Percentiles rank a stretch among this genome's conserved stretches.
Conservation (phyloP, 2,329 filamentous ascomycete genomes). For the Neonectria punicea region DNA sequence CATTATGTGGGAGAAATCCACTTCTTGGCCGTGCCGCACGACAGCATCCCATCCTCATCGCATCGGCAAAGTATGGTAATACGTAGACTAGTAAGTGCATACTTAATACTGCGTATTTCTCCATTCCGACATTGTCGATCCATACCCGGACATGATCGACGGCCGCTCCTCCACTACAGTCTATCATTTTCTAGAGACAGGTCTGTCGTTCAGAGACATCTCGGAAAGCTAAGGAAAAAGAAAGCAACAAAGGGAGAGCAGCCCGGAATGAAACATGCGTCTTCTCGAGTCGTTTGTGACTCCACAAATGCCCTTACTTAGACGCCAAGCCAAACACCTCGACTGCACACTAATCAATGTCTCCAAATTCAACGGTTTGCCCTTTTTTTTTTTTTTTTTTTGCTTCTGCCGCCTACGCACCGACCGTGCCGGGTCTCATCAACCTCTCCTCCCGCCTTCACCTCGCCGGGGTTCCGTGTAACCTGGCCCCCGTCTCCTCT, state of each 20-base stretch:
- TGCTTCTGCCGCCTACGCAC: slow-evolving; percentile 3
- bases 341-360: not conserved
- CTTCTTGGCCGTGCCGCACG: slow-evolving; percentile 6
- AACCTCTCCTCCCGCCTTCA: not conserved
- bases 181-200: not conserved
- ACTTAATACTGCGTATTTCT: not conserved
- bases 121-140: slow-evolving; percentile 11
- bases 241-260: not conserved
- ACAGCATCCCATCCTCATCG: not conserved
- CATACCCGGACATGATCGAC: slow-evolving; percentile 22
- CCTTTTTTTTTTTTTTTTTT: not conserved
- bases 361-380: not conserved
- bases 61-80: not conserved
- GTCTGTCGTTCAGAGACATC: not conserved
- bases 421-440: slow-evolving; percentile 2
- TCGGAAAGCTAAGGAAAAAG: not conserved
- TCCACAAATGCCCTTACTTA: slow-evolving; percentile 1
- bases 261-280: not conserved
- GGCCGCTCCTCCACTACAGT: not conserved
- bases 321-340: not conserved
- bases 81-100: too few relatives aligned
- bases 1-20: slow-evolving; percentile 8
- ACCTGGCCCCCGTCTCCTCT: too few relatives aligned
- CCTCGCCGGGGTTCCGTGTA: slow-evolving; percentile 11
- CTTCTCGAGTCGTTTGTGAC: not conserved